phyloP scores from a whole-genome alignment of 2,329 filamentous ascomycete genomes.

The Aspergillus sp. region DNA sequence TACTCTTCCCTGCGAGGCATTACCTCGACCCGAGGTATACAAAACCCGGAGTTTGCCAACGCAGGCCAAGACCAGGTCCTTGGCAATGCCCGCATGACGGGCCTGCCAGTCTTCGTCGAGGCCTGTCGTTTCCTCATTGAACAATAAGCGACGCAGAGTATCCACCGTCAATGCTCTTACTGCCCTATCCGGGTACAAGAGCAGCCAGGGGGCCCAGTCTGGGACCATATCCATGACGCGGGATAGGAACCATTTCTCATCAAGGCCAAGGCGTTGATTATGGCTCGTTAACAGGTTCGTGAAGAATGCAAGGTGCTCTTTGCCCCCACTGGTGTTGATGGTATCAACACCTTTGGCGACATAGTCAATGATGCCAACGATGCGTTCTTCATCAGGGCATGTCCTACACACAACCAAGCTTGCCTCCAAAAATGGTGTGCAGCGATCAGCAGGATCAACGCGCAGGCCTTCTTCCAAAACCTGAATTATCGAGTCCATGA shows the following conservation, averaged over 20 bases:
- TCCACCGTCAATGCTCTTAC: slow-evolving; percentile 53
- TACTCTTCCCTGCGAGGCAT: slow-evolving; percentile 39
- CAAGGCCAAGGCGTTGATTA: slow-evolving; percentile 43
- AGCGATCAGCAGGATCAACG: slow-evolving; percentile 53
- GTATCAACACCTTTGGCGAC: slow-evolving; percentile 53
- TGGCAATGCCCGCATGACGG: slow-evolving; percentile 36
- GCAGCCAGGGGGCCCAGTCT: slow-evolving; percentile 57
- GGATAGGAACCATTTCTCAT: slow-evolving; percentile 39
- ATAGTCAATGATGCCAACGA: slow-evolving; percentile 45
- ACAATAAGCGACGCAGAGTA: slow-evolving; percentile 49
- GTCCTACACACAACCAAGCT: slow-evolving; percentile 58
- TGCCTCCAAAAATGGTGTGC: slow-evolving; percentile 62
- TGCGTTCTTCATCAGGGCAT: slow-evolving; percentile 41
- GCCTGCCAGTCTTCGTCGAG: slow-evolving; percentile 31
- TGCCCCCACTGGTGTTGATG: slow-evolving; percentile 53
- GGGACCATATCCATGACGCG: slow-evolving; percentile 48
- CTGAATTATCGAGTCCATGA: slow-evolving; percentile 52
- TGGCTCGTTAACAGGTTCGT: slow-evolving; percentile 53
- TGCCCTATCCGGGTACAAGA: slow-evolving; percentile 54
- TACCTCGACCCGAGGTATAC: slow-evolving; percentile 33
- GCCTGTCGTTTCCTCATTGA: slow-evolving; percentile 41
- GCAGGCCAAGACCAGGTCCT: slow-evolving; percentile 37
- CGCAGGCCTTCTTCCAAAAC: slow-evolving; percentile 61
- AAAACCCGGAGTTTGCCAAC: slow-evolving; percentile 39
- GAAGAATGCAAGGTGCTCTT: slow-evolving; percentile 58